phyloP scores from a whole-genome alignment of 345 rosid genomes.

The Tarenaya hassleriana region DNA sequence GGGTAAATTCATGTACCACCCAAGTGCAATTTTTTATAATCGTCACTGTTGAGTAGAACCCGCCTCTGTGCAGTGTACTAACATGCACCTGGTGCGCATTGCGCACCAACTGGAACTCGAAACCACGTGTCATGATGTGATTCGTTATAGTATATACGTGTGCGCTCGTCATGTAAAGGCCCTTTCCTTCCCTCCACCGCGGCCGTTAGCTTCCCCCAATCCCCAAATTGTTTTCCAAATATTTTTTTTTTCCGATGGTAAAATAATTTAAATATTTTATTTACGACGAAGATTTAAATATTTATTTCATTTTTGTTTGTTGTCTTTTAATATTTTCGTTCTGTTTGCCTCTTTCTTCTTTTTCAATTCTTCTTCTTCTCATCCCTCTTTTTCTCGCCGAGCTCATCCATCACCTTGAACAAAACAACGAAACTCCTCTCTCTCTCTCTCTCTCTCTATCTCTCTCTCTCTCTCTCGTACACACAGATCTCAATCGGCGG shows the following conservation, averaged over 20 bases:
- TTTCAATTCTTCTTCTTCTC: not conserved
- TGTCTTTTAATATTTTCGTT: no score
- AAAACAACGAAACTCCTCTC: constrained; percentile 8
- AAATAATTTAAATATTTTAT: not conserved
- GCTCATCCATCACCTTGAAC: constrained; percentile 10
- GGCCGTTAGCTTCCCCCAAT: not conserved
- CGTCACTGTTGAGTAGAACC: no score
- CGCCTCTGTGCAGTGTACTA: no score
- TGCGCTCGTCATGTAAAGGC: constrained; percentile 15
- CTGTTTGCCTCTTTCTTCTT: not conserved
- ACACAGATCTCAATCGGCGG: not conserved
- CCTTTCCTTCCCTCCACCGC: not conserved
- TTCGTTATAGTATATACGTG: not conserved
- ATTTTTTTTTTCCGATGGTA: not conserved
- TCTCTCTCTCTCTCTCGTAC: not conserved
- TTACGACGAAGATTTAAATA: constrained; percentile 12
- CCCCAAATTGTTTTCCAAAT: not conserved
- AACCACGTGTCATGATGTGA: constrained; percentile 21
- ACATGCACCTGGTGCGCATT: no score
- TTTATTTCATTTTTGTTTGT: constrained; percentile 5
- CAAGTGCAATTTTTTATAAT: no score
- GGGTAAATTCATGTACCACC: no score
- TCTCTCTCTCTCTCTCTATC: constrained; percentile 8
- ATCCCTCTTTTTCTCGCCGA: not conserved
- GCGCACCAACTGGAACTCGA: no score